phyloP scores from a whole-genome alignment of 2,329 filamentous ascomycete species.

The Pyrenophora seminiperda region DNA sequence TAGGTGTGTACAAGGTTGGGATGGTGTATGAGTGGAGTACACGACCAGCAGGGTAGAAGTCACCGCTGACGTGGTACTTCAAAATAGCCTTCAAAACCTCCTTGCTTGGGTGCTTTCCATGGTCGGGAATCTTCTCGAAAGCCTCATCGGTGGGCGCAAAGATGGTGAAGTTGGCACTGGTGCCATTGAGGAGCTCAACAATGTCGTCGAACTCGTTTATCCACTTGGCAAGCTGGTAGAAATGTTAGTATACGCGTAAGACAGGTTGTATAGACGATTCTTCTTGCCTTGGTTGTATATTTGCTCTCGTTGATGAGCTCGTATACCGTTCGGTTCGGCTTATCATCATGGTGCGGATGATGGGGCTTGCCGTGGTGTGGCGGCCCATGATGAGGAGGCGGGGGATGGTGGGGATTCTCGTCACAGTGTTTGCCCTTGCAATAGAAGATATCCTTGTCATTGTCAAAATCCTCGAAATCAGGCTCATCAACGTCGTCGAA shows the following conservation, averaged over 20 bases:
- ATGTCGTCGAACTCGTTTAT: conserved; percentile 74
- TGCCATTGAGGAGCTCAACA: conserved; percentile 74
- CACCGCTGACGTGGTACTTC: conserved; percentile 74
- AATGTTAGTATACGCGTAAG: no score
- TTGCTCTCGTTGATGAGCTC: conserved; percentile 77
- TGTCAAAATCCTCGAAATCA: no score
- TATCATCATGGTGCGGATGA: conserved; percentile 47
- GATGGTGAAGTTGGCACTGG: conserved; percentile 74
- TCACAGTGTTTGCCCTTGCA: conserved; percentile 19
- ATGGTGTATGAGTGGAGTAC: conserved; percentile 76
- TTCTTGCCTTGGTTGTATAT: conserved; percentile 65
- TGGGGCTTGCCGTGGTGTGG: conserved; percentile 47
- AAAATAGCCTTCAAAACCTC: conserved; percentile 72
- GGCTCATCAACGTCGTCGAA: conserved; percentile 31
- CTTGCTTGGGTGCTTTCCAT: conserved; percentile 62
- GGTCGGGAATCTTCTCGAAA: conserved; percentile 68
- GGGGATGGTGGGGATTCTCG: conserved; percentile 37
- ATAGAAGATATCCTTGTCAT: no score
- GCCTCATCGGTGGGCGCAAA: conserved; percentile 81
- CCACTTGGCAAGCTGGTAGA: conserved; percentile 66
- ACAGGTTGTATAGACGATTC: no score
- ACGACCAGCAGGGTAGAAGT: conserved; percentile 67
- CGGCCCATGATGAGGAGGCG: conserved; percentile 19
- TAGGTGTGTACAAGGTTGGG: conserved; percentile 69
- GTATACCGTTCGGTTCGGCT: conserved; percentile 75